Base-by-base conservation (phyloP, 306 rosid species). In the Morella rubra region DNA sequence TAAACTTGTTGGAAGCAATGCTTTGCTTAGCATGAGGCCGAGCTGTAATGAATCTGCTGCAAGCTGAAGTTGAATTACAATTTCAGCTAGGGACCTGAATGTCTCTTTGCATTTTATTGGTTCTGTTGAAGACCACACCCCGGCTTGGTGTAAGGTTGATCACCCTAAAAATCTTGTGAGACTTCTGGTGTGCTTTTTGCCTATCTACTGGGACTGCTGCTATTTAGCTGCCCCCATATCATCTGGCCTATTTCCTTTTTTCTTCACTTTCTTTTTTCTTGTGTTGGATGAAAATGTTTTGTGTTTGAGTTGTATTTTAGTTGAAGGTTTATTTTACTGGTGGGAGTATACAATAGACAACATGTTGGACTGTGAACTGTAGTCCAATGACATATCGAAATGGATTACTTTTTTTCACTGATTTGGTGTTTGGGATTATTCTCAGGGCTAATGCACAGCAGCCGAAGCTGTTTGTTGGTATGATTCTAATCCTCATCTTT, bases 371-470 rank as follows among this genome's bases (percentile, higher is more conserved):
- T 58, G 10, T 6, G 6, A 58, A 58, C 12, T n/a, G 8, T 55
- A n/a, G 24, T 20, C 27, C 12, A 58, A 58, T 20, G 13, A 71
- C 65, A 50, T 16, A 14, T 76, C 74, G 32, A 68, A 24, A 52
- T 41, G n/a, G 52, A 47, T 71, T 53, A 78, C 67, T 49, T 78
- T 55, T 47, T 20, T 18, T 60, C 27, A 62, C 50, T 20, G 40
- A 5, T 82, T 20, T 54, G 20, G 13, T 8, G 55, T 74, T 37
- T 83, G 77, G 72, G 37, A 64, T 49, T 71, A 22, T 77, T 68
- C 62, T 68, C 85, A 89, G 97, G 89, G 97, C 97, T 24, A 91
- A 91, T 54, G 94, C 97, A 3, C 97, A 91, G 89, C 97, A 91
- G 77, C 94, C 97, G 37, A 91, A 91, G 89, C 89, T 89, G 75